phyloP scores from a whole-genome alignment of 768 basidiomycete genomes.

The Sarcomyxa edulis region DNA sequence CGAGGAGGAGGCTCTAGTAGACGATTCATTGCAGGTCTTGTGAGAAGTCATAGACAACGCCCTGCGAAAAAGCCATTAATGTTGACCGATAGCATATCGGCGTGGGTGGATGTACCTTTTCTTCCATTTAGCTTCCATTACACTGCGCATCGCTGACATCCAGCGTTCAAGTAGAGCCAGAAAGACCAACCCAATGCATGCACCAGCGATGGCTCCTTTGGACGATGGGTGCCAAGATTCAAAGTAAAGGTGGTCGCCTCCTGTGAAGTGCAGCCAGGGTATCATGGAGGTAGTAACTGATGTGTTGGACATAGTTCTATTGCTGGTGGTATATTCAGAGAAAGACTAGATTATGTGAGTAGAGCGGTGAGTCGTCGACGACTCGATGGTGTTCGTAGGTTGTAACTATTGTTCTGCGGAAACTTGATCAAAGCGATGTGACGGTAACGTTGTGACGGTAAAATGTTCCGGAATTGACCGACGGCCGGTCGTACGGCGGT shows the following conservation, averaged over 20 bases:
- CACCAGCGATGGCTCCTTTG: slow-evolving; percentile 65
- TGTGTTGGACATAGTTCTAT: slow-evolving; percentile 7
- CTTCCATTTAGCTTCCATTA: slow-evolving; percentile 54
- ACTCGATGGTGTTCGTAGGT: too few species aligned
- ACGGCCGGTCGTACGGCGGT: too few species aligned
- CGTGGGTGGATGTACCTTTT: slow-evolving; percentile 36
- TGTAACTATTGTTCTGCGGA: too few species aligned
- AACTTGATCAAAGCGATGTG: too few species aligned
- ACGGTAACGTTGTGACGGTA: too few species aligned
- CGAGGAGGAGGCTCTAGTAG: slow-evolving; percentile 2
- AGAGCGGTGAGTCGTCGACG: background rate
- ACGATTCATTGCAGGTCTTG: too few species aligned
- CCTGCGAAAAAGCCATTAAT: background rate
- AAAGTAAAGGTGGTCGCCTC: slow-evolving; percentile 65
- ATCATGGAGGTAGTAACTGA: slow-evolving; percentile 40
- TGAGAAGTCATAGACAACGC: slow-evolving; percentile 1
- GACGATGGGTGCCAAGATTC: slow-evolving; percentile 63
- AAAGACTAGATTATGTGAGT: background rate
- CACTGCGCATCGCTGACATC: slow-evolving; percentile 50
- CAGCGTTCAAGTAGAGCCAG: slow-evolving; percentile 70
- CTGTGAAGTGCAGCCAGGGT: slow-evolving; percentile 66
- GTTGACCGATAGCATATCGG: background rate
- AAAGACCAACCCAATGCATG: slow-evolving; percentile 65
- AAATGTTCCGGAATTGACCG: too few species aligned
- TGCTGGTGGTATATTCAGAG: slow-evolving; percentile 4